phyloP scores from a whole-genome alignment of 352 stramenopile genomes.

The Phytopythium vexans region DNA sequence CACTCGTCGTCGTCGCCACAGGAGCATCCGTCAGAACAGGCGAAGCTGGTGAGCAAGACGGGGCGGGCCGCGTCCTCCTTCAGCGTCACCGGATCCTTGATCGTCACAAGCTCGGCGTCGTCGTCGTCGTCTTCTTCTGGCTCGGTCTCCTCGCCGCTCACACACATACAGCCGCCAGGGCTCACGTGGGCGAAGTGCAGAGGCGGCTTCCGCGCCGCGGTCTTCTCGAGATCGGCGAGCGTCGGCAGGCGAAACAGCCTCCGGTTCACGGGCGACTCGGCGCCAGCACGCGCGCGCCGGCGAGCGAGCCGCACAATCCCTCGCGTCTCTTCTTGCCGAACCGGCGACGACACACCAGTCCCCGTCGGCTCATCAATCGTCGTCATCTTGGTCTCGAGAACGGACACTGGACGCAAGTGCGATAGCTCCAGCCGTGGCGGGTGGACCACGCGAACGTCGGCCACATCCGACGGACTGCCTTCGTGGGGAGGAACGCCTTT shows the following conservation, averaged over 20 bases:
- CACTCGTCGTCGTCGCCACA: slow-evolving; percentile 3
- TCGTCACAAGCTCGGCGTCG: neutral
- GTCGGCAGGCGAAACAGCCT: slow-evolving; percentile 6
- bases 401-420: neutral
- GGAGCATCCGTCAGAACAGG: slow-evolving; percentile 3
- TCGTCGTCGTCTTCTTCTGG: neutral
- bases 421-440: neutral
- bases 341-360: neutral
- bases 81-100: neutral
- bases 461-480: slow-evolving; percentile 21
- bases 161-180: neutral
- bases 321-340: neutral
- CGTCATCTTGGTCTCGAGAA: neutral
- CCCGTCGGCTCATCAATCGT: neutral
- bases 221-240: slow-evolving; percentile 3
- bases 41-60: slow-evolving; percentile 1
- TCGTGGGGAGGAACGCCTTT: neutral
- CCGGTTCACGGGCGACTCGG: neutral
- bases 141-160: slow-evolving; percentile 6
- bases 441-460: slow-evolving; percentile 7
- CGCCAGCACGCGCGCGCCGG: neutral
- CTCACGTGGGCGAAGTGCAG: neutral
- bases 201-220: neutral
- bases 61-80: neutral
- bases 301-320: slow-evolving; percentile 4